Percentiles rank a stretch among this genome's conserved stretches.
These are phyloP conservation scores for Danielozyma ontarioensis DNA, from an alignment of 805 yeast species.

Conservation along the genomic window DNA sequence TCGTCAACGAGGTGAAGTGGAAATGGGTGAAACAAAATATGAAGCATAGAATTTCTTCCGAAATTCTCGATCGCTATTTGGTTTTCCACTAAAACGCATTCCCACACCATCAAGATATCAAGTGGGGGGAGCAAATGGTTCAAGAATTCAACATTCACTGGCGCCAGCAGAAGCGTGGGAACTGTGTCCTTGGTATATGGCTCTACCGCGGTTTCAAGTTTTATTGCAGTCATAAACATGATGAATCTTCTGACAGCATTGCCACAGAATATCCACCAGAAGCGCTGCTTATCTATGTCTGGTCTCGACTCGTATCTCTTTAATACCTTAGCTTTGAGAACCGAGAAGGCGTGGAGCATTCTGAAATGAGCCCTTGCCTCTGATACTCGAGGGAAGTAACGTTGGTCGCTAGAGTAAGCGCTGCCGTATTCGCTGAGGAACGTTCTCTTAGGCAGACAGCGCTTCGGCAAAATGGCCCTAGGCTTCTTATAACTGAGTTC, in stretches of 20 bases:
- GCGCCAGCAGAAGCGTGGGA: too few species aligned
- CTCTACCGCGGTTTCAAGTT: not conserved
- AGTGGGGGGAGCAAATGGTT: slow-evolving; percentile 18
- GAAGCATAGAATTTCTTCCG: not conserved
- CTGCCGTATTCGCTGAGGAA: too few species aligned
- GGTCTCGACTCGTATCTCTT: too few species aligned
- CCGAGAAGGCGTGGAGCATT: too few species aligned
- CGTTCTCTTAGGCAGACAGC: too few species aligned
- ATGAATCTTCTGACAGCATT: slow-evolving; percentile 17
- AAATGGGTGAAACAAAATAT: not conserved
- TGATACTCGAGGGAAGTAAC: too few species aligned
- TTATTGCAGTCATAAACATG: slow-evolving; percentile 12
- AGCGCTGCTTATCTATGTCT: slow-evolving; percentile 3
- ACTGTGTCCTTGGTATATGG: not conserved
- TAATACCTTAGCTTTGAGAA: too few species aligned
- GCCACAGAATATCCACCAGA: slow-evolving; percentile 21
- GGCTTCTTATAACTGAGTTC: too few species aligned
- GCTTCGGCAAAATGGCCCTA: too few species aligned
- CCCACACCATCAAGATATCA: slow-evolving; percentile 19
- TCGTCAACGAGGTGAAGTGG: not conserved
- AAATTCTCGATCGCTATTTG: not conserved
- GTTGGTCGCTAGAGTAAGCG: too few species aligned
- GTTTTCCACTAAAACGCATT: slow-evolving; percentile 12
- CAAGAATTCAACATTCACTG: too few species aligned
- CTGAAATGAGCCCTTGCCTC: too few species aligned